Evolutionary conservation across 352 stramenopile species (phyloP), one percentile per base, ranked within the genome.

Genomic region (Thraustochytrium sp.): DNA sequence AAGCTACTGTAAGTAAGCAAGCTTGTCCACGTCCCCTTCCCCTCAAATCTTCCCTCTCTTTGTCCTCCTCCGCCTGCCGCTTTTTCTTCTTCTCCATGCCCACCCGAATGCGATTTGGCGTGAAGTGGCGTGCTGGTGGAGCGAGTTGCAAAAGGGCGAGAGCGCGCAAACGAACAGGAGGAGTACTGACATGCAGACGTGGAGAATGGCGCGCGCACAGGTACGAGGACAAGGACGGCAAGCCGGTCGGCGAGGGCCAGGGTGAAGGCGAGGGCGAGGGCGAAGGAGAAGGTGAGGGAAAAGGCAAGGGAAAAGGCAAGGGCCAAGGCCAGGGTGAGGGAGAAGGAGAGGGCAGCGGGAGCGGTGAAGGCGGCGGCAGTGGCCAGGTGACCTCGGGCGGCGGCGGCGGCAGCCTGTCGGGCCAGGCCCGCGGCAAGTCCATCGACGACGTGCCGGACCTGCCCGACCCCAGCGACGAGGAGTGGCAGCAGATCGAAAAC

Each of bases 401-500:
- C 21, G 75, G 75, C 18, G 75, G 75, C 29, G 75, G 75, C 29
- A 62, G 37, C 36, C 65, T 59, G 40, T 76, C 75, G 29, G 75
- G 75, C 40, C 53, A 84, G 44, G 75, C 75, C 23, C 53, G 34
- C 23, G 75, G 75, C 61, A 54, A 61, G 23, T n/a, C 36, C 16
- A 11, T 83, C 0, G 75, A 73, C 44, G 11, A 84, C 16, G 9
- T 84, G 16, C 34, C 8, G 11, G 75, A 84, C 16, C 51, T 84
- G 26, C 55, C 75, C 5, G 55, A 73, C 36, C 75, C 75, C 9
- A 80, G 55, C 42, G 75, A 84, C 26, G 59, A 61, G 9, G 75
- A 84, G 61, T 84, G 65, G 16, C 61, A 84, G 75, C 18, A 80
- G 49, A 84, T 84, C 42, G 59, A 84, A 34, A 84, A 84, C 44